Base-by-base conservation (phyloP, 2,329 filamentous ascomycete genomes). In the Claviceps sp. region DNA sequence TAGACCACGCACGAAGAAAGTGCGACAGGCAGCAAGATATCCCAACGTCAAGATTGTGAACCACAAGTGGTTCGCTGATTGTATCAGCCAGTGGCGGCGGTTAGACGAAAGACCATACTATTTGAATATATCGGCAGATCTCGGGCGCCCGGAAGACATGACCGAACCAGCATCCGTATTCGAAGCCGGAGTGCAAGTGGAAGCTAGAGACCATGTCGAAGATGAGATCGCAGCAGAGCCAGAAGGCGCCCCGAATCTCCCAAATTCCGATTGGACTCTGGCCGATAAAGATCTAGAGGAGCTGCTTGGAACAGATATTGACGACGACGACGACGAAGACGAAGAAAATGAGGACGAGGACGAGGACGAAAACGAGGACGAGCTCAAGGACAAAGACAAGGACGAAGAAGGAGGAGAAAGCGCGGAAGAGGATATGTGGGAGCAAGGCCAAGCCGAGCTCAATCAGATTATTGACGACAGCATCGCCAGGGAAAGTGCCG, bases 11-110 rank as follows among this genome's bases (percentile, higher is more conserved):
- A 97, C 93, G 0, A 85, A 88, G 50, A 98, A 98, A 69, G 89
- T 97, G 44, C 84, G 87, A 47, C 85, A 90, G 66, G 93, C 93
- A 0, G 84, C 87, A 14, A 81, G 83, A 56, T 85, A 89, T 52
- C 75, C 85, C 0, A 80, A 81, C 50, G 87, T 97, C 67, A 90
- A 89, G 65, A 95, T 98, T 54, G 93, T 98, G 47, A 89, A 85
- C 59, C 86, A 89, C 50, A 82, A 88, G 60, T 98, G 93, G 93
- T 80, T 98, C 34, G 77, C 84, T 37, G 85, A 90, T 58, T 94
- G 84, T 52, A 81, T 97, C 56, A 85, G 82, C 26, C 84, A 85
- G 64, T 98, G 93, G 93, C 75, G 78, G 56, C 83, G 80, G 52
- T 73, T 94, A 11, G 82, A 93, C 52, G 90, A 96, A 65, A 75